phyloP scores from a whole-genome alignment of 2,329 filamentous ascomycete species.

The Albophoma yamanashiensis region DNA sequence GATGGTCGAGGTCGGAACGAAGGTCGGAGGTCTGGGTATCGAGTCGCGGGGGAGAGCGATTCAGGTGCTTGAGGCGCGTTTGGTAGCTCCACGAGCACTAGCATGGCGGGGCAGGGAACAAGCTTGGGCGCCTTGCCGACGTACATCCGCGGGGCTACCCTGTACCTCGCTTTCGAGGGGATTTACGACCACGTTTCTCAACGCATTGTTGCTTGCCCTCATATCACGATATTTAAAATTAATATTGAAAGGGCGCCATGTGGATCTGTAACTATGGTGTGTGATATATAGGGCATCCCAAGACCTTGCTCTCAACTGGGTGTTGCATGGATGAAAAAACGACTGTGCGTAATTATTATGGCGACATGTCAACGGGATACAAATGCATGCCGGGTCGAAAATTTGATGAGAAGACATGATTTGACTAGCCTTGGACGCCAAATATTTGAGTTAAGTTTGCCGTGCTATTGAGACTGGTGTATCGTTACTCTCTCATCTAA shows the following conservation, averaged over 20 bases:
- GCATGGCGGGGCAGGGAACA: slow-evolving; percentile 1
- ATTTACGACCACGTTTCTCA: neutral
- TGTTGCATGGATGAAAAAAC: no score
- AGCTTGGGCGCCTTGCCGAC: neutral
- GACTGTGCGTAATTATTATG: no score
- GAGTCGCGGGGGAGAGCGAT: slow-evolving; percentile 1
- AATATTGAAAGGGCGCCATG: no score
- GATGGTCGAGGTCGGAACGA: neutral
- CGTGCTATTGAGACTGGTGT: neutral
- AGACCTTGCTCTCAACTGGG: no score
- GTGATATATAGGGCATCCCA: no score
- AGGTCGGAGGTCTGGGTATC: no score
- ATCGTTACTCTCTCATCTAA: neutral
- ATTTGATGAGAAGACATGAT: no score
- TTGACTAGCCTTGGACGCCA: neutral
- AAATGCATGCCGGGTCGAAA: no score
- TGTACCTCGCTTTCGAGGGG: neutral
- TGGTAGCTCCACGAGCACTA: neutral
- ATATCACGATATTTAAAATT: no score
- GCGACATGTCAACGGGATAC: no score
- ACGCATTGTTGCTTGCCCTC: no score
- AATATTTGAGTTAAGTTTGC: neutral
- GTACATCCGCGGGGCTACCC: neutral
- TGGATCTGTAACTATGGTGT: no score
- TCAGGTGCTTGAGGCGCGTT: neutral